Conservation (phyloP, 345 rosid species). For the Salix purpurea region DNA sequence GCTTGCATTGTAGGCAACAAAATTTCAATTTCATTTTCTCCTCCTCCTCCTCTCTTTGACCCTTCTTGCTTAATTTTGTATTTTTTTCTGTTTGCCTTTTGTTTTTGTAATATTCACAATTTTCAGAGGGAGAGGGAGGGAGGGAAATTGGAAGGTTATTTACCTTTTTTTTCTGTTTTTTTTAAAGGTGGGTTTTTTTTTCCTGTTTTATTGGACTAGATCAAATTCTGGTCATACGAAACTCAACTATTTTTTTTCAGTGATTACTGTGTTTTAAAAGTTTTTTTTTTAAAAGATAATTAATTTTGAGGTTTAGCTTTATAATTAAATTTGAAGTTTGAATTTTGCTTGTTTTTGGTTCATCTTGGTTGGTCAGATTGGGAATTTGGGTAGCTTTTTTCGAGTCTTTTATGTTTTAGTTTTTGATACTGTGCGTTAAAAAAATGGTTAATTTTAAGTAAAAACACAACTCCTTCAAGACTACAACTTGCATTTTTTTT, state of each 20-base stretch:
- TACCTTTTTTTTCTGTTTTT: background rate
- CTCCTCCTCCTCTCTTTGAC: background rate
- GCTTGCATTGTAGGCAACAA: background rate
- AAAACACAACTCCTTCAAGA: background rate
- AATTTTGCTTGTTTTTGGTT: background rate
- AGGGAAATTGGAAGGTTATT: conserved; percentile 25
- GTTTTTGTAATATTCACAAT: conserved; percentile 9
- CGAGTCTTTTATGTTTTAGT: background rate
- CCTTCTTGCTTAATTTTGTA: conserved; percentile 8
- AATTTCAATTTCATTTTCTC: background rate
- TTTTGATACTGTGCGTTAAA: conserved; percentile 1
- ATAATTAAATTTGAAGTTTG: background rate
- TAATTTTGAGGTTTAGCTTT: conserved; percentile 2
- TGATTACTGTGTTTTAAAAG: background rate
- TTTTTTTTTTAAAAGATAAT: background rate
- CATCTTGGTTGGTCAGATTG: conserved; percentile 19
- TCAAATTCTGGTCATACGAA: conserved; percentile 11
- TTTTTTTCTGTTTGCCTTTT: conserved; percentile 4
- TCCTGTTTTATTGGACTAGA: conserved; percentile 17
- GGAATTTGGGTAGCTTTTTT: background rate
- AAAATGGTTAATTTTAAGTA: conserved; percentile 4
- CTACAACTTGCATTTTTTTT: background rate
- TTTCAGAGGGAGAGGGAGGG: conserved; percentile 20
- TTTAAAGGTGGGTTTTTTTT: conserved; percentile 27
- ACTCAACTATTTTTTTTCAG: background rate